phyloP scores from a whole-genome alignment of 2,329 filamentous ascomycete species.

The Fusarium illudens region DNA sequence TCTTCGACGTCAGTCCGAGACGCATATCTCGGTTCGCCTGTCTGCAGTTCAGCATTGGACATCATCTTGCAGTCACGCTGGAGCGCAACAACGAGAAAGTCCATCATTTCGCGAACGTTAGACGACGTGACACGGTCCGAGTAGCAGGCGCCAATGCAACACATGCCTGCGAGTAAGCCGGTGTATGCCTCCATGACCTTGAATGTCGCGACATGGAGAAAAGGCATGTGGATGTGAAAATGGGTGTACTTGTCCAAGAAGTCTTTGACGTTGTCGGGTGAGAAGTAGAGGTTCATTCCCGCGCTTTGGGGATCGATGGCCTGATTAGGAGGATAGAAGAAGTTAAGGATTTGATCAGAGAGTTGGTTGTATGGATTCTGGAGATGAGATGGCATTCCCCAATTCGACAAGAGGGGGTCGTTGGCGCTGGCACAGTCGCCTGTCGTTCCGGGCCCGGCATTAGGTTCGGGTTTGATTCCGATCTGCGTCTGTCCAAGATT shows the following conservation, averaged over 20 bases:
- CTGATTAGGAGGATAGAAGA: constrained; percentile 60
- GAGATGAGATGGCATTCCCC: constrained; percentile 57
- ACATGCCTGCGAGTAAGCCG: constrained; percentile 73
- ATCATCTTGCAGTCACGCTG: constrained; percentile 63
- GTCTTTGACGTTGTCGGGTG: constrained; percentile 73
- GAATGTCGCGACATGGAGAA: constrained; percentile 77
- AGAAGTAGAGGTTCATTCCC: constrained; percentile 69
- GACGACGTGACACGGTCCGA: constrained; percentile 67
- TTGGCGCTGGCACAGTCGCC: constrained; percentile 56
- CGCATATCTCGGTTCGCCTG: constrained; percentile 38
- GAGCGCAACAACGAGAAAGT: constrained; percentile 66
- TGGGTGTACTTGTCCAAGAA: constrained; percentile 77
- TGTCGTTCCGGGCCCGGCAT: constrained; percentile 59
- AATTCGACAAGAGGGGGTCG: constrained; percentile 58
- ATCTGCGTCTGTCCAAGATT: constrained; percentile 75
- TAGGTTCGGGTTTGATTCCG: constrained; percentile 73
- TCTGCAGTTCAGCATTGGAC: constrained; percentile 38
- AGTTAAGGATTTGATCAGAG: constrained; percentile 64
- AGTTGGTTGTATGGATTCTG: constrained; percentile 63
- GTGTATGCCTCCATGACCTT: constrained; percentile 71
- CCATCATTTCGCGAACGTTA: constrained; percentile 74
- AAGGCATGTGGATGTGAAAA: constrained; percentile 77
- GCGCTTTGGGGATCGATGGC: constrained; percentile 62
- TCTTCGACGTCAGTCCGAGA: constrained; percentile 65
- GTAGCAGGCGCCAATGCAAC: constrained; percentile 79